Evolutionary conservation across 768 basidiomycete genomes (phyloP), one percentile per base, ranked within the genome.

Genomic region (button mushroom (Agaricus bisporus)): DNA sequence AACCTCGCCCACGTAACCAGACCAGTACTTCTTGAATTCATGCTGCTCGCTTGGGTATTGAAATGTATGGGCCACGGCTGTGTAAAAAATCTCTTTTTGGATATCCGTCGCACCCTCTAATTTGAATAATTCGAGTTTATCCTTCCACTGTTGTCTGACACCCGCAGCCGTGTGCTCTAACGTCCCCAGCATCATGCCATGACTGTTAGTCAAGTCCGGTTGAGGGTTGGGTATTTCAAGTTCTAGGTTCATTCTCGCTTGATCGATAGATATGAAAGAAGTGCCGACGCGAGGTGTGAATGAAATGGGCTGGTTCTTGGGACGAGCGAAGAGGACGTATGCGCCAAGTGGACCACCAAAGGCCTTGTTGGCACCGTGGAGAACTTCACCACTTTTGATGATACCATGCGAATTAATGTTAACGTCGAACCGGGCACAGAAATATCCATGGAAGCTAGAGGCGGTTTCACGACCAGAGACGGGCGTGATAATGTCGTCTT

Each of bases 21-120:
- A 91, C 65, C 86, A 92, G 64, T 91, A 91, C 6, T 61, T 63
- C 3, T 78, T 79, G 37, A 76, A 70, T 63, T 91, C 89, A 57
- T 76, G 72, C 55, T 86, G 80, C 61, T 91, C 88, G 59, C 84
- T 86, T 0, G 90, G 90, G 58, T 88, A 91, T 81, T 91, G 66
- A 4, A 86, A 67, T 0, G 82, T 74, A 64, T 83, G 85, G 49
- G 78, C 84, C 6, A 86, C 72, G 0, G 74, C 80, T 0, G 87
- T 87, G 64, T 82, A 86, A 54, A 82, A 81, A 0, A 73, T 63
- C 28, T 73, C 66, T 55, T 74, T 75, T 62, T 64, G 49, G 2
- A 52, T 55, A 32, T 66, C 62, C 2, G 58, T 51, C 0, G 76
- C 82, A 1, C 80, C 77, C 43, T 75, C 66, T 4, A 86, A 59